Evolutionary conservation across 257 asterid genomes (phyloP), one percentile per base, ranked within the genome.

Genomic region (Thymus quinquecostatus): DNA sequence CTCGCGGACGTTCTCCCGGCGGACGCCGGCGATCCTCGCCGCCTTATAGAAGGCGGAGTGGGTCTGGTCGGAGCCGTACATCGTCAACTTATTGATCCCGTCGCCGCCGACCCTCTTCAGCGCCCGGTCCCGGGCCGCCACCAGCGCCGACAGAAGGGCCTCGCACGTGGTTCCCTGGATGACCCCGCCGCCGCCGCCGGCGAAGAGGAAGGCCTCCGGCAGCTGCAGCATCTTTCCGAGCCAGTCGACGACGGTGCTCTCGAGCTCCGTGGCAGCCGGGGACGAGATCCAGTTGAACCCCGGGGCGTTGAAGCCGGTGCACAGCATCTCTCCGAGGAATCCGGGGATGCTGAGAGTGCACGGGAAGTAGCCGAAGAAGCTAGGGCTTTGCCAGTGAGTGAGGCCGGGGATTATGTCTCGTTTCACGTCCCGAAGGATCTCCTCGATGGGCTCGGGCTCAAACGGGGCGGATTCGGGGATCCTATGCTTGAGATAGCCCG

Each of bases 311-410:
- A 87, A 84, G 2, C 88, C 94, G 3, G 91, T 75, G 68, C 88
- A 82, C 29, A 89, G 38, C 83, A 87, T 77, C 60, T 89, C 94
- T 5, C 92, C 96, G 0, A 87, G 79, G 36, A 89, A 81, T 10
- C 87, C 92, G 3, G 94, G 84, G 9, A 67, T 77, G 78, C 94
- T 89, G 2, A 79, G 78, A 10, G 80, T 80, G 53, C 86, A 79
- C 0, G 91, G 93, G 66, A 85, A 89, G 49, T 82, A 87, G 1
- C 86, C 96, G 28, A 10, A 89, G 57, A 85, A 86, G 10, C 83
- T 85, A 10, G 96, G 96, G 75, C 96, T 87, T 60, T 82, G 87
- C 94, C 96, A 85, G 60, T 89, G 87, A 0, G 91, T 87, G 13
- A 89, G 70, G 44, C 96, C 92, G 0, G 91, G 92, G 7, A 88